These are phyloP conservation scores for Lactifluus subvellereus DNA, from an alignment of 768 basidiomycete species.

Conservation along the genomic window DNA sequence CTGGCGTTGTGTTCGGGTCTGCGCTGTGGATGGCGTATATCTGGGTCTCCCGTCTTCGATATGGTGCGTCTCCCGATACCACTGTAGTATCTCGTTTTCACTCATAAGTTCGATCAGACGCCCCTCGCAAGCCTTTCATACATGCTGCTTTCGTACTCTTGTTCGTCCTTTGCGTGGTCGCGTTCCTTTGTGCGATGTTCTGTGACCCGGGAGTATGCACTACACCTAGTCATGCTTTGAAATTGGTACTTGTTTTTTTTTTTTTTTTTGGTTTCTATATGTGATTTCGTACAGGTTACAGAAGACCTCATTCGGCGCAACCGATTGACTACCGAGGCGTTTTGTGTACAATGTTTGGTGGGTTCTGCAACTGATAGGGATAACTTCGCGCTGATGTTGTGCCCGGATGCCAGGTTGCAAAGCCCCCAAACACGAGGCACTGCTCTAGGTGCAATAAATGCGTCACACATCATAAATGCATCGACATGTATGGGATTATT, in stretches of 20 bases:
- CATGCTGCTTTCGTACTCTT: not conserved
- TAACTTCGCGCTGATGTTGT: not conserved
- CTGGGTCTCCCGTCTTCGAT: constrained; percentile 9
- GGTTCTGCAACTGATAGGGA: not conserved
- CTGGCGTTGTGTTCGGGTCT: not conserved
- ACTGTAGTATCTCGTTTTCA: not conserved
- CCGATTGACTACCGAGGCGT: not conserved
- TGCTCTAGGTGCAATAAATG: constrained; percentile 13
- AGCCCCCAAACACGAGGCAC: not conserved
- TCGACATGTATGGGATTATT: not conserved
- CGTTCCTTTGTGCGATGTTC: not conserved
- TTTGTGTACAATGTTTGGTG: constrained; percentile 9
- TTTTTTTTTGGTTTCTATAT: not conserved
- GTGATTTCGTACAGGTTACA: not conserved
- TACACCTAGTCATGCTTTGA: not conserved
- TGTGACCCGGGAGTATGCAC: constrained; percentile 11
- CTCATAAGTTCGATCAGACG: not conserved
- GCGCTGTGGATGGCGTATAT: not conserved
- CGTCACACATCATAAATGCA: not conserved
- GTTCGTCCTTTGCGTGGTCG: not conserved
- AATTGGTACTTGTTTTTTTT: not conserved
- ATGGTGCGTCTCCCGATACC: not conserved
- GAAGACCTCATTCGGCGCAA: not conserved
- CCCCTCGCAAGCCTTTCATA: not conserved
- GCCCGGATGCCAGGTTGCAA: not conserved